A percentile compares a stretch with the other conserved stretches of the same genome.
Evolutionary conservation across 805 yeast species (phyloP).

Genomic region (Pichia insulana): DNA sequence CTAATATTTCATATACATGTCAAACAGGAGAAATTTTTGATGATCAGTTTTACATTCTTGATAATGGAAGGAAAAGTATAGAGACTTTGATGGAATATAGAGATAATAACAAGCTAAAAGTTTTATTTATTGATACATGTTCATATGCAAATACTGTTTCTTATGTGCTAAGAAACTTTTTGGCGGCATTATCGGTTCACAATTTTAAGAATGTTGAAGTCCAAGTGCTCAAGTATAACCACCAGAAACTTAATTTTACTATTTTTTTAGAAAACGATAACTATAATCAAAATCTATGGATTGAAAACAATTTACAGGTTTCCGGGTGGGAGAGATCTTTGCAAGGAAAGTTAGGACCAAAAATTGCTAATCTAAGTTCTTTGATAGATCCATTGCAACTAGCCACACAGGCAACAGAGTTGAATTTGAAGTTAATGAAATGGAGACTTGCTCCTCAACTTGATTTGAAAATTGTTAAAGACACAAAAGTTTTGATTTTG

Average conservation of each 20-base stretch:
- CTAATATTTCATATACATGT: background rate
- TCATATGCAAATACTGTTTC: conserved; percentile 15
- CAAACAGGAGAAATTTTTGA: background rate
- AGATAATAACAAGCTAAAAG: conserved; percentile 4
- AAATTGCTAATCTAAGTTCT: conserved; percentile 72
- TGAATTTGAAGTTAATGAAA: conserved; percentile 87
- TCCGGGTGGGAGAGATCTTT: conserved; percentile 90
- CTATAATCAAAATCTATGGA: conserved; percentile 8
- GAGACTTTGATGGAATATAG: conserved; percentile 9
- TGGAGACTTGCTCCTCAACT: conserved; percentile 90
- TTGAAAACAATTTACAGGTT: conserved; percentile 18
- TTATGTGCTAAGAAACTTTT: conserved; percentile 19
- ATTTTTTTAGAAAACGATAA: conserved; percentile 10
- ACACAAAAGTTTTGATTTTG: conserved; percentile 60
- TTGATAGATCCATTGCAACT: conserved; percentile 73
- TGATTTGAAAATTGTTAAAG: conserved; percentile 55
- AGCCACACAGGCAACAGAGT: conserved; percentile 87
- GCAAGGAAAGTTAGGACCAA: conserved; percentile 69
- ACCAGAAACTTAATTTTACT: conserved; percentile 20
- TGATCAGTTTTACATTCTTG: conserved; percentile 16
- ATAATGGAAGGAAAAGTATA: conserved; percentile 7
- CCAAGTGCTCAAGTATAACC: conserved; percentile 30
- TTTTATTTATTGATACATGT: conserved; percentile 23
- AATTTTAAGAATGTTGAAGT: conserved; percentile 30
- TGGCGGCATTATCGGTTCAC: conserved; percentile 25